phyloP scores from a whole-genome alignment of 2,329 filamentous ascomycete genomes.

The Byssochlamys sp. region DNA sequence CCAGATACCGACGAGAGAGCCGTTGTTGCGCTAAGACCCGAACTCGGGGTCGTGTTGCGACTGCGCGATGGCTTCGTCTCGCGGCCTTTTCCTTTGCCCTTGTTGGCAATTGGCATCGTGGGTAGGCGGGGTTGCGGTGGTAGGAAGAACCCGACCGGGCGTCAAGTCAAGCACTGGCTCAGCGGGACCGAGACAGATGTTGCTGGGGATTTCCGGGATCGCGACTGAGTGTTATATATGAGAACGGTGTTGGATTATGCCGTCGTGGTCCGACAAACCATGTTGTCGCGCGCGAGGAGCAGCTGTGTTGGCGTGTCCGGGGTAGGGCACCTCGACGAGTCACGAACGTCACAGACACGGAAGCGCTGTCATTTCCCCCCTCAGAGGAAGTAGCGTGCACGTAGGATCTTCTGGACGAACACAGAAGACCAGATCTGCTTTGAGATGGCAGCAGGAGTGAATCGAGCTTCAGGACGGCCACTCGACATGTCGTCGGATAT shows the following conservation, averaged over 20 bases:
- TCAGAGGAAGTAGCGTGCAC: neutral
- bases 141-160: neutral
- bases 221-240: neutral
- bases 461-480: neutral
- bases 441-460: neutral
- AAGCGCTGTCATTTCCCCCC: neutral
- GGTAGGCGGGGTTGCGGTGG: neutral
- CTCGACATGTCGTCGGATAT: conserved; percentile 8
- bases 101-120: conserved; percentile 37
- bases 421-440: neutral
- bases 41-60: conserved; percentile 55
- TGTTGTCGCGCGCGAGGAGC: neutral
- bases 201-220: neutral
- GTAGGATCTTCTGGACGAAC: neutral
- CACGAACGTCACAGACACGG: neutral
- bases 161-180: neutral
- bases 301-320: neutral
- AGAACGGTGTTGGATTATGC: neutral
- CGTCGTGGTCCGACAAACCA: neutral
- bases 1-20: conserved; percentile 28
- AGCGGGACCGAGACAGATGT: neutral
- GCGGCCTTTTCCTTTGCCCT: conserved; percentile 45
- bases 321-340: neutral
- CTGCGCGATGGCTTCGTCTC: conserved; percentile 48
- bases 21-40: conserved; percentile 39